These are phyloP conservation scores for Cryptococcus amylolentus DNA, from an alignment of 1,284 basidiomycete genomes.

Conservation along the genomic window DNA sequence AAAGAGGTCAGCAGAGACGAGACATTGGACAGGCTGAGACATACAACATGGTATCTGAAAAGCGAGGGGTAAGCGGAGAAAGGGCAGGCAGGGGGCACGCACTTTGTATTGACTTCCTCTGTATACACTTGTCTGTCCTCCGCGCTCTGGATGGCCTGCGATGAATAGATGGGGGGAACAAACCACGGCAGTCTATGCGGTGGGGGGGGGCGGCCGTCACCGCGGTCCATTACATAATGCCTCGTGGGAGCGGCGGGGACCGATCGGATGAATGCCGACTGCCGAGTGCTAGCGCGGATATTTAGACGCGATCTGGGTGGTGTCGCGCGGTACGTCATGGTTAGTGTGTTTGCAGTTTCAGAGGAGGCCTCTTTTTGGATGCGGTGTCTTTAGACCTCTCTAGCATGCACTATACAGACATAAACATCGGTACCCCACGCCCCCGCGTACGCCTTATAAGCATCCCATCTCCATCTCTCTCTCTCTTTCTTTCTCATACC, in stretches of 20 bases:
- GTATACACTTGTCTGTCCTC: not conserved
- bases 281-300: no score
- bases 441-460: not conserved
- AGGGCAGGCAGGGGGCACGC: not conserved
- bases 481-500: conserved; percentile 5
- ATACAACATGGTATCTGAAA: conserved; percentile 12
- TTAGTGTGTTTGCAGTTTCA: no score
- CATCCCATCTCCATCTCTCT: conserved; percentile 2
- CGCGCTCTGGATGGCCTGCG: not conserved
- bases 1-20: not conserved
- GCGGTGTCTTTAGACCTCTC: no score
- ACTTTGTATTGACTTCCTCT: conserved; percentile 4
- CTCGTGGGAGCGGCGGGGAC: no score
- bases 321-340: no score
- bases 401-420: not conserved
- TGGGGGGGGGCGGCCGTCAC: no score
- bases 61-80: not conserved
- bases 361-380: no score
- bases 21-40: not conserved
- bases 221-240: no score
- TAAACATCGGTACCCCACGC: conserved; percentile 4
- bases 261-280: no score
- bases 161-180: no score
- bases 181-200: no score
- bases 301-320: no score